Base-by-base conservation (phyloP, 768 basidiomycete genomes). In the Lentinula aciculospora region DNA sequence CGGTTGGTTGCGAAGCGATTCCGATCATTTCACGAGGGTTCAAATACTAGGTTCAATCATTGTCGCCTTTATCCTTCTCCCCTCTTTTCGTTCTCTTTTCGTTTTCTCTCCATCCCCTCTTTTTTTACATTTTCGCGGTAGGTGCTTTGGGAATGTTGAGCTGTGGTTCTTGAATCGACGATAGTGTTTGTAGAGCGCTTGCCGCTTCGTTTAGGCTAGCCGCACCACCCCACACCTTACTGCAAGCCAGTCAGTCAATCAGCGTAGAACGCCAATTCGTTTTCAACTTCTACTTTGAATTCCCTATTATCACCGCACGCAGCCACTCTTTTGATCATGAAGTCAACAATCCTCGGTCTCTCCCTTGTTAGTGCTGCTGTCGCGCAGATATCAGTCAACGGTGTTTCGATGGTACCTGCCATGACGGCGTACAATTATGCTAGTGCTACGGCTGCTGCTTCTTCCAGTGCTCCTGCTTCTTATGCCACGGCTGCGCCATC, bases 241-340 rank as follows among this genome's bases (percentile, higher is more conserved):
- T 87, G 83, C 84, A 75, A 86, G 86, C 79, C 85, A 84, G 83
- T 82, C 85, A 84, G 83, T 82, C 69, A 68, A 74, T n/a, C 71
- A 82, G 86, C 85, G 85, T 88, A 81, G 85, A 88, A 74, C 85
- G 86, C 86, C 84, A 67, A 59, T 71, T 57, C 44, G 46, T 57
- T 69, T 66, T 65, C 67, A 58, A 58, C 69, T 68, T 70, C 69
- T 72, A 68, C 58, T 67, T 68, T 63, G 67, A 64, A 64, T 65
- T 72, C 67, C 65, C 60, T 65, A 62, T 68, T 70, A 66, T 65
- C 72, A 68, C 73, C 69, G 71, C 71, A 65, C 67, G 70, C 71
- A 72, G 66, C 63, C 69, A 55, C 76, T 74, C 73, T 76, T 69
- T 77, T 78, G 69, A 80, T 75, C 66, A 88, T 88, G 83, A 82